Evolutionary conservation across 192 early-diverging fungal species (phyloP).

Genomic region (Coemansia sp.): DNA sequence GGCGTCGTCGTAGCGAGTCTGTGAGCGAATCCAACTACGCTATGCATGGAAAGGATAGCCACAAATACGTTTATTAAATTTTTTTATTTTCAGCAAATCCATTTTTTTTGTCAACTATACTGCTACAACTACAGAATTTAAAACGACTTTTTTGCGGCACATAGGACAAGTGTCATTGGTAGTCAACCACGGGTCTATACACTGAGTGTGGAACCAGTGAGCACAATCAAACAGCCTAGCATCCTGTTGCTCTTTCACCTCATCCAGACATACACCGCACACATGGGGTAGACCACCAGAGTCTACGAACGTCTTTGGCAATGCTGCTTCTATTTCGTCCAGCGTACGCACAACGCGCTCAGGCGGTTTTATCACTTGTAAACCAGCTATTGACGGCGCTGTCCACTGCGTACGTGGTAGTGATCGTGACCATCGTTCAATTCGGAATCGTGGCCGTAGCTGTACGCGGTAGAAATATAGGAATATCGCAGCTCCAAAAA

Average conservation of each 20-base stretch:
- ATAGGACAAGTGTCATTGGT: slow-evolving; percentile 30
- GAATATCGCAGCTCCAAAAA: slow-evolving; percentile 18
- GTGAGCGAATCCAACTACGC: slow-evolving; percentile 5
- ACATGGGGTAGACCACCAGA: neutral
- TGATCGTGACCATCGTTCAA: slow-evolving; percentile 6
- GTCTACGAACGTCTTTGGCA: slow-evolving; percentile 10
- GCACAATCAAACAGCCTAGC: slow-evolving; percentile 14
- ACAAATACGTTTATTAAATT: slow-evolving; percentile 22
- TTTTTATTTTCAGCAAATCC: slow-evolving; percentile 1
- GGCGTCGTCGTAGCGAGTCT: slow-evolving; percentile 10
- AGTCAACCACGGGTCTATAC: slow-evolving; percentile 41
- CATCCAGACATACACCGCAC: slow-evolving; percentile 33
- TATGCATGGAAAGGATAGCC: slow-evolving; percentile 7
- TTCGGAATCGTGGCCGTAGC: slow-evolving; percentile 17
- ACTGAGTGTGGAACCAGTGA: slow-evolving; percentile 32
- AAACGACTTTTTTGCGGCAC: slow-evolving; percentile 19
- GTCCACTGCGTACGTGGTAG: slow-evolving; percentile 11
- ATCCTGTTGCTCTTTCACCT: neutral
- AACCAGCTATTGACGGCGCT: neutral
- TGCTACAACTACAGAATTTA: neutral
- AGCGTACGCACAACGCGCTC: slow-evolving; percentile 8
- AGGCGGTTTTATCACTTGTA: neutral
- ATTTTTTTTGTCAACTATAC: neutral
- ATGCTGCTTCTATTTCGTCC: slow-evolving; percentile 22
- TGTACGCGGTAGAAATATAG: slow-evolving; percentile 31